A percentile compares a stretch with the other conserved stretches of the same genome.
These are phyloP conservation scores for Buxus sempervirens DNA, from an alignment of 164 flowering plant species.

Conservation along the genomic window DNA sequence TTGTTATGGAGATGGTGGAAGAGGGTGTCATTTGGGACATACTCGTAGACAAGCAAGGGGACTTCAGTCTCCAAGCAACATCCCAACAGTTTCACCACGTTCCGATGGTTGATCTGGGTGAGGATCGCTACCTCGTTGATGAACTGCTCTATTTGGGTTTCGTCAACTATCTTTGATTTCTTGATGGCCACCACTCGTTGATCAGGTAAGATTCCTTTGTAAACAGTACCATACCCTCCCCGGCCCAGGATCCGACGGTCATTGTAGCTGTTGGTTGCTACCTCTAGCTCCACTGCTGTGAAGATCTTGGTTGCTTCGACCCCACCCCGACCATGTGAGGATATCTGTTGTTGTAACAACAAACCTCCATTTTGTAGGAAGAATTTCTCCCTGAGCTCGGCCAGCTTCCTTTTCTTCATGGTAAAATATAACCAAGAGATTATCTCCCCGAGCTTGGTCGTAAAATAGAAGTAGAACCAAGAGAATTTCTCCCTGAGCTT, in stretches of 20 bases:
- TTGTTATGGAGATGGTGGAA: constrained; percentile 7
- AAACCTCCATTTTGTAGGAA: constrained; percentile 29
- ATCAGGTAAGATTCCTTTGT: constrained; percentile 10
- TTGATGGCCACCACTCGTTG: constrained; percentile 15
- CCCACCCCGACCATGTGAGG: background rate
- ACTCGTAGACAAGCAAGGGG: constrained; percentile 22
- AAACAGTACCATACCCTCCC: constrained; percentile 21
- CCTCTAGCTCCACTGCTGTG: constrained; percentile 15
- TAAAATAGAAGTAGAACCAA: no score
- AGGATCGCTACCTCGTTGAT: constrained; percentile 21
- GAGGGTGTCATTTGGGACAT: constrained; percentile 19
- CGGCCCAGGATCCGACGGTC: constrained; percentile 16
- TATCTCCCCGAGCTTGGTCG: no score
- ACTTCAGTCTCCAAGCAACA: constrained; percentile 19
- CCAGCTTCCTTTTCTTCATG: constrained; percentile 14
- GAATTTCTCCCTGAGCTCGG: constrained; percentile 17
- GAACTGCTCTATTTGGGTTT: constrained; percentile 16
- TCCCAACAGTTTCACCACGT: constrained; percentile 19
- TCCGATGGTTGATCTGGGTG: constrained; percentile 18
- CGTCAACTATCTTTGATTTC: constrained; percentile 9
- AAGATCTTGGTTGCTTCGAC: constrained; percentile 12
- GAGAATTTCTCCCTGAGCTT: constrained; percentile 20
- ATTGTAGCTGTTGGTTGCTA: constrained; percentile 12
- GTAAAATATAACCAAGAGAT: no score
- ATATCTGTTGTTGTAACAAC: constrained; percentile 13